Percentiles rank a stretch among this genome's conserved stretches.
Evolutionary conservation across 208 protist genomes (phyloP).

Genomic region (Plasmodiophora brassicae): DNA sequence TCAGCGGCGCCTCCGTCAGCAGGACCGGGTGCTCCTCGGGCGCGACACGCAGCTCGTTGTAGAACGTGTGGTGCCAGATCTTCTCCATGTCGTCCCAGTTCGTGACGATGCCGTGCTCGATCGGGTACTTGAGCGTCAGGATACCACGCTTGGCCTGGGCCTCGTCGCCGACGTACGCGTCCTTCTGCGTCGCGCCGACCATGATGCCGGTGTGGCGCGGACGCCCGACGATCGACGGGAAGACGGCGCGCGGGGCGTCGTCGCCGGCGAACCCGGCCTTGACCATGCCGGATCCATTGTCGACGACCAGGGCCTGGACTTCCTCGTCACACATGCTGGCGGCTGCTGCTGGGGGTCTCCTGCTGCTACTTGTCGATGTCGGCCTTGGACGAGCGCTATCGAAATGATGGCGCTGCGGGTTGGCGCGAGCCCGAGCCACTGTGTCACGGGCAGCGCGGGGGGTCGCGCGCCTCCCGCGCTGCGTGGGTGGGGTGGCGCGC

Average conservation of each 20-base stretch:
- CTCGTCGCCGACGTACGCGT: constrained; percentile 83
- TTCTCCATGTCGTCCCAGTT: constrained; percentile 98
- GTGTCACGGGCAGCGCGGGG: no score
- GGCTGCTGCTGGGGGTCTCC: no score
- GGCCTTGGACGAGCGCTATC: no score
- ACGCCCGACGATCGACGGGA: constrained; percentile 88
- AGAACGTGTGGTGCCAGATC: constrained; percentile 95
- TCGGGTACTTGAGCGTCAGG: constrained; percentile 89
- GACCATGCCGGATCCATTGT: constrained; percentile 70
- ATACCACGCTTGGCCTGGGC: constrained; percentile 85
- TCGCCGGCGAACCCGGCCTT: constrained; percentile 92
- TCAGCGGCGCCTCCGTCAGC: constrained; percentile 78
- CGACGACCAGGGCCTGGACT: constrained; percentile 73
- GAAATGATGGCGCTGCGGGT: no score
- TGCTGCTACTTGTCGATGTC: no score
- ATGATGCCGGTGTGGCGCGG: constrained; percentile 84
- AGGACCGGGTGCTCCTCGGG: constrained; percentile 93
- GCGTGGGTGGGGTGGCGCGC: no score
- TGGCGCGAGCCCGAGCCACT: no score
- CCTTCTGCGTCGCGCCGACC: constrained; percentile 86
- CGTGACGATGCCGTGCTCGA: constrained; percentile 79
- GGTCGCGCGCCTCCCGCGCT: no score
- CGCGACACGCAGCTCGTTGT: constrained; percentile 80
- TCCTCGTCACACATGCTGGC: neutral
- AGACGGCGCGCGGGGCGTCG: constrained; percentile 88